Evolutionary conservation across 2,329 filamentous ascomycete species (phyloP), one percentile per base, ranked within the genome.

Genomic region (Calonectria ilicicola): DNA sequence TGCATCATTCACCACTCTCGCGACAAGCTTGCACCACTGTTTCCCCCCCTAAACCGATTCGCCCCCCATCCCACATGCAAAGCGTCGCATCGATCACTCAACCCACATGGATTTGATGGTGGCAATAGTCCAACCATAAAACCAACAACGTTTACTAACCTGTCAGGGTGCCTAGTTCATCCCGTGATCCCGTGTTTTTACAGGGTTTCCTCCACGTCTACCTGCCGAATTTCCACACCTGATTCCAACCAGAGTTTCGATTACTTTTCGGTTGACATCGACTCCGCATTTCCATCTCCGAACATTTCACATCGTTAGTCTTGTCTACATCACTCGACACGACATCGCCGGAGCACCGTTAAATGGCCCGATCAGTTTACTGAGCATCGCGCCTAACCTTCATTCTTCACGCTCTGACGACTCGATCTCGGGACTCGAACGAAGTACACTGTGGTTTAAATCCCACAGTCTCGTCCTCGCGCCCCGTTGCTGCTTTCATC

Each of bases 301-400:
- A 62, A 70, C 63, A 65, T 67, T 19, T 44, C 65, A 27, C 75
- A 70, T 67, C 63, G 72, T 75, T 68, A 66, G 65, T 71, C 69
- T 71, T 65, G 63, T 72, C 66, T 72, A 47, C 65, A 77, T 75
- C 64, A 67, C 49, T 65, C 58, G 73, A 72, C 62, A 77, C 74
- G 74, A 75, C 69, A 65, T 68, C 70, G 74, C 63, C 56, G 58
- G 63, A 72, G 70, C 56, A 76, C 68, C 75, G 69, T 81, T 83
- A 82, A 80, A 84, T 84, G 83, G 83, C 82, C 79, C 71, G 71
- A 74, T 76, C 65, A 70, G 76, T 72, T 70, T 72, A 78, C 65
- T 82, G 78, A 78, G 77, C 23, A 67, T 65, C 49, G 44, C 40
- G 74, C 75, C 75, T 71, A 79, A 67, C 46, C 67, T 51, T 44